Conservation (phyloP, 495 filamentous ascomycete species). For the Staphylotrichum longicolle region DNA sequence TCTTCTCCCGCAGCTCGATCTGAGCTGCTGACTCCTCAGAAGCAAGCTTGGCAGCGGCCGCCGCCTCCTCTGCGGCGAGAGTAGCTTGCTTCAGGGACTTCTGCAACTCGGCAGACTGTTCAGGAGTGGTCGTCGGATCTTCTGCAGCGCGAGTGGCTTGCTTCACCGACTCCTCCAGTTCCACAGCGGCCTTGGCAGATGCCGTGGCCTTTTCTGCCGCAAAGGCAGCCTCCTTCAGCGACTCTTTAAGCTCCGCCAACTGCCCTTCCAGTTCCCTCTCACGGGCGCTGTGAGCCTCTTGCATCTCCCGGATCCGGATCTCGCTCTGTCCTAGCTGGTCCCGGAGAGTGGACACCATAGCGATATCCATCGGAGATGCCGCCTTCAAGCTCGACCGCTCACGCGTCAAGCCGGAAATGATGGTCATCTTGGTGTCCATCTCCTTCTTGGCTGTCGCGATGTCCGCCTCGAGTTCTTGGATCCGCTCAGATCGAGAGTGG, state of each 20-base stretch:
- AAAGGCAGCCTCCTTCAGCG: constrained; percentile 44
- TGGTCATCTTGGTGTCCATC: constrained; percentile 91
- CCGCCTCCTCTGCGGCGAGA: constrained; percentile 10
- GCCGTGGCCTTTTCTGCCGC: constrained; percentile 23
- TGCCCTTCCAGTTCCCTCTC: constrained; percentile 72
- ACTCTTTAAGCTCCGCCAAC: constrained; percentile 62
- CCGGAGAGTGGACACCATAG: constrained; percentile 80
- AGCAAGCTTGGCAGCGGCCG: constrained; percentile 16
- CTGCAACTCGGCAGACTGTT: constrained; percentile 53
- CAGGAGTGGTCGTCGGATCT: constrained; percentile 21
- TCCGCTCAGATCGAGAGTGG: constrained; percentile 78
- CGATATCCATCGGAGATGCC: constrained; percentile 83
- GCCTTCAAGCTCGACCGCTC: constrained; percentile 84
- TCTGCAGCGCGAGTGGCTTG: constrained; percentile 25
- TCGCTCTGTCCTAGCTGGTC: constrained; percentile 86
- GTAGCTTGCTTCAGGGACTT: constrained; percentile 49
- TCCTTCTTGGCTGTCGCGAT: constrained; percentile 82
- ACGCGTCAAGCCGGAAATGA: constrained; percentile 89
- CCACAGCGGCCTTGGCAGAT: constrained; percentile 35
- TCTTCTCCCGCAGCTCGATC: constrained; percentile 52
- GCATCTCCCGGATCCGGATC: constrained; percentile 69
- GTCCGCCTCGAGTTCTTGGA: constrained; percentile 84
- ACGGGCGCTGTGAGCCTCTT: constrained; percentile 65
- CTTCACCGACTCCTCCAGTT: constrained; percentile 58
- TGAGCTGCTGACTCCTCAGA: constrained; percentile 28